Percentiles rank a stretch among this genome's conserved stretches.
phyloP scores from a whole-genome alignment of 2,329 filamentous ascomycete genomes.

The Blumeriella jaapii region DNA sequence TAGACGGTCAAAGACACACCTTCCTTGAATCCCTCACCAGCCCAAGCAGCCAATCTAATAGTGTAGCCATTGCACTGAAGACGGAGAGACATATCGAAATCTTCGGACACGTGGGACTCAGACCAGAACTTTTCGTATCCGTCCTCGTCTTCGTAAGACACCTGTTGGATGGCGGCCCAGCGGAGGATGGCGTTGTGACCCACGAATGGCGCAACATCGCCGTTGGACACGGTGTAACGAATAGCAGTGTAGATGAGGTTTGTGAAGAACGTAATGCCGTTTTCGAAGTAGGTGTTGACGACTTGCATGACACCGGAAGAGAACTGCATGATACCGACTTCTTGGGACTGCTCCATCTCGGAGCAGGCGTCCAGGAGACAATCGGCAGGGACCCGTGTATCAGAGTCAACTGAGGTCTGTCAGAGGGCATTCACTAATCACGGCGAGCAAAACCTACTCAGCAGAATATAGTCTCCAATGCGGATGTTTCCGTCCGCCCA shows the following conservation, averaged over 20 bases:
- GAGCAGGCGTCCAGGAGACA: slow-evolving; percentile 70
- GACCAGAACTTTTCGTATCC: slow-evolving; percentile 69
- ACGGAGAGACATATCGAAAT: slow-evolving; percentile 73
- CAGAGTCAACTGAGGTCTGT: no score
- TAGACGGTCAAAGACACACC: slow-evolving; percentile 77
- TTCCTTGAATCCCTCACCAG: slow-evolving; percentile 68
- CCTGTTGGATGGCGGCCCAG: slow-evolving; percentile 65
- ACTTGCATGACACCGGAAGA: slow-evolving; percentile 72
- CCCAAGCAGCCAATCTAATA: slow-evolving; percentile 62
- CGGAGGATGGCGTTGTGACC: slow-evolving; percentile 71
- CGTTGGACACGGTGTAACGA: slow-evolving; percentile 64
- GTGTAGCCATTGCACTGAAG: slow-evolving; percentile 63
- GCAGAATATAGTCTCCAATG: slow-evolving; percentile 69
- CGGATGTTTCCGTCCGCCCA: slow-evolving; percentile 82
- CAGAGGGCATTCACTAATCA: no score
- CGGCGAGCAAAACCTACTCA: no score
- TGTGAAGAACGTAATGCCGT: slow-evolving; percentile 60
- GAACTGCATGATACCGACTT: slow-evolving; percentile 71
- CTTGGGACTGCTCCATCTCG: slow-evolving; percentile 69
- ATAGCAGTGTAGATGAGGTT: slow-evolving; percentile 69
- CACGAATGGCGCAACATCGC: slow-evolving; percentile 68
- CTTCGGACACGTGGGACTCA: slow-evolving; percentile 67
- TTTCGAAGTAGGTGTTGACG: slow-evolving; percentile 61
- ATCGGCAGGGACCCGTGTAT: slow-evolving; percentile 66
- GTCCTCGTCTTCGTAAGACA: slow-evolving; percentile 57